Conservation (phyloP, 2,329 filamentous ascomycete genomes). For the Nemania sp. region DNA sequence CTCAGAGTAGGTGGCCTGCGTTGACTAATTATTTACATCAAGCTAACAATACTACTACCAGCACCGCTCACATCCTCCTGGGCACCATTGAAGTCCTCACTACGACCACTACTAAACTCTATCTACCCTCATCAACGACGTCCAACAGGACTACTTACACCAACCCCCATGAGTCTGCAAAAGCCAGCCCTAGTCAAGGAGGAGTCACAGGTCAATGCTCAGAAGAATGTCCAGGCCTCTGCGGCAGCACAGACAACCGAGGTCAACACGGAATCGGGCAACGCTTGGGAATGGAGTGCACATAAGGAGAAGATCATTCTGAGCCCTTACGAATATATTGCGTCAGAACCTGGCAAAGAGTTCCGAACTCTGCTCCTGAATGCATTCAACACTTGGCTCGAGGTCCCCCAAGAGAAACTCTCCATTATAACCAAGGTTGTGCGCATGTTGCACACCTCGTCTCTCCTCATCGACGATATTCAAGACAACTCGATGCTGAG, state of each 20-base stretch:
- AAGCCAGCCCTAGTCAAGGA: constrained; percentile 10
- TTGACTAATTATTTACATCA: neutral
- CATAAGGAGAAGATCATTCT: constrained; percentile 80
- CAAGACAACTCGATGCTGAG: constrained; percentile 80
- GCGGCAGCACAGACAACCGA: constrained; percentile 57
- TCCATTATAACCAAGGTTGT: constrained; percentile 78
- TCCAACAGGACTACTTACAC: constrained; percentile 24
- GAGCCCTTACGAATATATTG: constrained; percentile 81
- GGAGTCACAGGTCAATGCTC: neutral
- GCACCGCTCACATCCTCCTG: constrained; percentile 25
- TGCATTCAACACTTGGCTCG: constrained; percentile 80
- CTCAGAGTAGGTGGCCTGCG: constrained; percentile 15
- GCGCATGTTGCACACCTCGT: constrained; percentile 84
- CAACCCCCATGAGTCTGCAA: constrained; percentile 19
- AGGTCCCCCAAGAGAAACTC: constrained; percentile 72
- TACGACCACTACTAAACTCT: constrained; percentile 23
- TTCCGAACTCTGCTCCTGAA: constrained; percentile 79
- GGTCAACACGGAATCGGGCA: constrained; percentile 58
- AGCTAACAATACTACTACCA: constrained; percentile 10
- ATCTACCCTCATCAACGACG: constrained; percentile 28
- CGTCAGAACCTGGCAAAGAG: constrained; percentile 80
- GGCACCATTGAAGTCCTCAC: constrained; percentile 25
- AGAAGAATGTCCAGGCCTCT: constrained; percentile 10
- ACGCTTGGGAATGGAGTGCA: constrained; percentile 63
- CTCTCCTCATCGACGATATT: constrained; percentile 83